A percentile compares a stretch with the other conserved stretches of the same genome.
Conservation (phyloP, 331 rosid species). For the Pyracantha coccinea region DNA sequence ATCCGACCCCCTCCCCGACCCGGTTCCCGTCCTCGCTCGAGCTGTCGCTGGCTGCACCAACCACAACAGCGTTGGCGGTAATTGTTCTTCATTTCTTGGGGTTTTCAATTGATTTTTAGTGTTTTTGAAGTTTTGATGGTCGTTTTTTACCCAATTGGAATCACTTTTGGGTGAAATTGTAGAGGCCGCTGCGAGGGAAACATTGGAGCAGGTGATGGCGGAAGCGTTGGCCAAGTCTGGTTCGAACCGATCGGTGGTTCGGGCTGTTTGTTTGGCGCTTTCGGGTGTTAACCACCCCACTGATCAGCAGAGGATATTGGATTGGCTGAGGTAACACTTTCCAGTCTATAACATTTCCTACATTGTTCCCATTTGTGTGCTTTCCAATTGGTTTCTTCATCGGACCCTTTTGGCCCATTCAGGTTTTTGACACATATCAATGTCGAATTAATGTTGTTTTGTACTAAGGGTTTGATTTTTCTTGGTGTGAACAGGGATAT, state of each 20-base stretch:
- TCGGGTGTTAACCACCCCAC: slow-evolving; percentile 92
- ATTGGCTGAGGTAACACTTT: slow-evolving; percentile 63
- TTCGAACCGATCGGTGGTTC: slow-evolving; percentile 70
- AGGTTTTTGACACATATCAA: background rate
- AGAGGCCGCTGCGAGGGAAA: slow-evolving; percentile 88
- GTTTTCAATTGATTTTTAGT: background rate
- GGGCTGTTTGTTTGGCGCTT: slow-evolving; percentile 86
- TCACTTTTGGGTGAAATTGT: background rate
- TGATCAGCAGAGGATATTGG: slow-evolving; percentile 73
- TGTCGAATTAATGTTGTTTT: background rate
- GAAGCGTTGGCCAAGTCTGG: slow-evolving; percentile 70
- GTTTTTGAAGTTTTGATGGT: background rate
- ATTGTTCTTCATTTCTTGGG: background rate
- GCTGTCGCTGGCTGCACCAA: slow-evolving; percentile 94
- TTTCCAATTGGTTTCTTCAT: background rate
- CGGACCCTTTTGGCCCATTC: background rate
- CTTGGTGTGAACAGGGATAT: slow-evolving; percentile 49
- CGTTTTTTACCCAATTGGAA: background rate
- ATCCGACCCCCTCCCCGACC: slow-evolving; percentile 46
- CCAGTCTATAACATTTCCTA: background rate
- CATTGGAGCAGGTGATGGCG: slow-evolving; percentile 83
- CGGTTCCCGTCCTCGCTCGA: slow-evolving; percentile 62
- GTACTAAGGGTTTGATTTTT: background rate
- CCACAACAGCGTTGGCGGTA: slow-evolving; percentile 95
- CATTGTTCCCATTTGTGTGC: background rate